Evolutionary conservation across 2,329 filamentous ascomycete species (phyloP), one percentile per base, ranked within the genome.

Genomic region (Phialophora tarda): DNA sequence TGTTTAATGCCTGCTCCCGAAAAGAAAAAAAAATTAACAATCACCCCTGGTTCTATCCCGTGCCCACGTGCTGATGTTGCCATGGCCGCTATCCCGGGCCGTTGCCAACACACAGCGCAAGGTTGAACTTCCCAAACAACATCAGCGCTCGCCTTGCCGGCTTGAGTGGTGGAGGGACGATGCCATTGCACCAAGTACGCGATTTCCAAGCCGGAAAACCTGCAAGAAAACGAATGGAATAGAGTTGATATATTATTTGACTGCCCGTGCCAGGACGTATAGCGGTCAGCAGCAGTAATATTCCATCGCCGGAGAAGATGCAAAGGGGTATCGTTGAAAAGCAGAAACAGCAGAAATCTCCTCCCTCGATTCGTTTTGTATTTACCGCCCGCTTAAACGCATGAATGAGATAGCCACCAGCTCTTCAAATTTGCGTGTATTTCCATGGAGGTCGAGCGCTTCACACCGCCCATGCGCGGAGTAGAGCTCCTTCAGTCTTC

Each of bases 21-120:
- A 8, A n/a, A 44, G 17, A 7, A 44, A 7, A 44, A 44, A 44
- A 21, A n/a, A 44, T 2, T n/a, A 44, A 41, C 17, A 44, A n/a
- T 4, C 38, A 41, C 17, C 17, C 8, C 17, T 44, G 17, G 14
- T 7, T 44, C 8, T 0, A n/a, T 44, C 17, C 12, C 6, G 14
- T 44, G 38, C 57, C 66, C 64, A 63, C 63, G 60, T 66, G 63
- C 62, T 30, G 59, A 53, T 63, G 48, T 62, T 54, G 44, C 32
- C 55, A 28, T 51, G 48, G 8, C 48, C 48, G 26, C 21, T 7
- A 21, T 28, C 2, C 14, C 8, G n/a, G 48, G 48, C 26, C 48
- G 10, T 57, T 44, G 53, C 59, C 62, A 55, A 38, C 34, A 38
- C 44, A 62, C 28, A 59, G 21, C 21, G 21, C n/a, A 11, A 53